Evolutionary conservation across 1,139 yeast species (phyloP).

Genomic region (Suhomyces wounanorum): DNA sequence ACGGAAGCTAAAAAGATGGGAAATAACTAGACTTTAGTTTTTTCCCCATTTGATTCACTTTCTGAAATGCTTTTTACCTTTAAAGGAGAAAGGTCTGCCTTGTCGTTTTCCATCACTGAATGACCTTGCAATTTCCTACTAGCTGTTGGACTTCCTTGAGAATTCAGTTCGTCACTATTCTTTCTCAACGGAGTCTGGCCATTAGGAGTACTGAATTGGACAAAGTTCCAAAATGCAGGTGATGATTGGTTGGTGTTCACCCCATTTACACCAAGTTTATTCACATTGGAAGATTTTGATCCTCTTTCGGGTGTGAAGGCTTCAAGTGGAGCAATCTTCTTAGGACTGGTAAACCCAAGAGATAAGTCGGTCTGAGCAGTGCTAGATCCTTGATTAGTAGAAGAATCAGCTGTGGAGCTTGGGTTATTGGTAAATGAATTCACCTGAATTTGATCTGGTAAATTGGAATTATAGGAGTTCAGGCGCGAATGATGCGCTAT

Average conservation of each 20-base stretch:
- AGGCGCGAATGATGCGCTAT: conserved; percentile 29
- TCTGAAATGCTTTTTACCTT: conserved; percentile 15
- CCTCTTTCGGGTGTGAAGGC: conserved; percentile 87
- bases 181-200: conserved; percentile 50
- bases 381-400: conserved; percentile 17
- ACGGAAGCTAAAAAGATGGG: neutral
- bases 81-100: conserved; percentile 22
- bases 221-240: conserved; percentile 79
- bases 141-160: conserved; percentile 44
- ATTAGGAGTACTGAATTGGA: conserved; percentile 72
- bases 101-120: conserved; percentile 15
- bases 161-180: conserved; percentile 40
- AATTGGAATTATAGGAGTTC: conserved; percentile 27
- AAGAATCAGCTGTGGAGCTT: conserved; percentile 14
- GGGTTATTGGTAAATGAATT: conserved; percentile 10
- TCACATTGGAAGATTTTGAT: conserved; percentile 30
- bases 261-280: conserved; percentile 18
- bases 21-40: conserved; percentile 1
- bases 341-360: conserved; percentile 50
- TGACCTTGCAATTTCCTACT: conserved; percentile 23
- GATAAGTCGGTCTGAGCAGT: conserved; percentile 35
- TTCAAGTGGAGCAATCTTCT: conserved; percentile 65
- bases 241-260: conserved; percentile 49
- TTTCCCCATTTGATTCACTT: conserved; percentile 10
- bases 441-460: conserved; percentile 10